phyloP scores from a whole-genome alignment of 306 rosid species.

The Vigna unguiculata region DNA sequence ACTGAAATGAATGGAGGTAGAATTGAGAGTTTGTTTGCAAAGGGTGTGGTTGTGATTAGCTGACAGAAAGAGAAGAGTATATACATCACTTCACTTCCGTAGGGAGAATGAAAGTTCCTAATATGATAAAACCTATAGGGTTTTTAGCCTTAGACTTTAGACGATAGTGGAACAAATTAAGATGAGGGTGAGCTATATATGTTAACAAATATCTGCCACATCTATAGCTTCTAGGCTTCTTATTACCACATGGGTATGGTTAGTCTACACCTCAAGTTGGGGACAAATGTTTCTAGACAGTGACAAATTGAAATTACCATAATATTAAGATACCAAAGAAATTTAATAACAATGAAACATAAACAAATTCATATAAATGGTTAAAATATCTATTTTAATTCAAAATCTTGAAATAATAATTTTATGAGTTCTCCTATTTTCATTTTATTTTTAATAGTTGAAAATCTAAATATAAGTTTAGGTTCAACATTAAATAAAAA shows the following conservation, averaged over 20 bases:
- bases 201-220: neutral
- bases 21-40: no score
- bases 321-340: no score
- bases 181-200: neutral
- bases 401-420: no score
- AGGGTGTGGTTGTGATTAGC: neutral
- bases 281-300: neutral
- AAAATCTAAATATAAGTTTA: no score
- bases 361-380: no score
- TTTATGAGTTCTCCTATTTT: no score
- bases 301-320: neutral
- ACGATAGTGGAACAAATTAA: neutral
- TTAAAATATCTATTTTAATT: no score
- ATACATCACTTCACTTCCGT: neutral
- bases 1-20: no score
- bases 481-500: no score
- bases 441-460: no score
- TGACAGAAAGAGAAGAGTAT: neutral
- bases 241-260: slow-evolving; percentile 8
- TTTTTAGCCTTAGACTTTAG: neutral
- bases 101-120: neutral
- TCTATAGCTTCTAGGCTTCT: neutral
- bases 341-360: no score
- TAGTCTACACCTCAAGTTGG: neutral
- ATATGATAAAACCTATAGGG: neutral